These are phyloP conservation scores for Tephrocybe rancida DNA, from an alignment of 768 basidiomycete species.

Conservation along the genomic window DNA sequence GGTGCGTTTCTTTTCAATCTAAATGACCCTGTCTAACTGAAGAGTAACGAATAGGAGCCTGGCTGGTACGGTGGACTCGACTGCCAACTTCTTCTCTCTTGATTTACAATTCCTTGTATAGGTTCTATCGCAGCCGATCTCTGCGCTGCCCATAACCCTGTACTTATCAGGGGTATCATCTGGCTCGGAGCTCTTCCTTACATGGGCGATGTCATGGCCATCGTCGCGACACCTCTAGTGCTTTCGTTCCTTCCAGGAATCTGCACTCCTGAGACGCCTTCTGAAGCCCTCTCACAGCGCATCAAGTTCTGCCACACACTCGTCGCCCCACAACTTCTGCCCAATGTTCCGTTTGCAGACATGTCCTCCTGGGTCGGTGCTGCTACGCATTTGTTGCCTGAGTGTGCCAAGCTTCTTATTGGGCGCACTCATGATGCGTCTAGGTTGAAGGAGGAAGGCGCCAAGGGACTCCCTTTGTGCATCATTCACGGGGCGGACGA, in stretches of 20 bases:
- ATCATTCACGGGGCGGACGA: constrained; percentile 14
- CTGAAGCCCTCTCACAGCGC: constrained; percentile 5
- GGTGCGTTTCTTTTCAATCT: constrained; percentile 22
- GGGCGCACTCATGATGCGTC: constrained; percentile 9
- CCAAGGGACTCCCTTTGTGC: constrained; percentile 14
- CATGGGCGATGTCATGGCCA: constrained; percentile 13
- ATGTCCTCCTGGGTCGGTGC: constrained; percentile 12
- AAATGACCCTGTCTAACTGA: not conserved
- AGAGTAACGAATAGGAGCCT: not conserved
- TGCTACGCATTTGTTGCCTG: constrained; percentile 1
- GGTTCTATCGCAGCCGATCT: constrained; percentile 14
- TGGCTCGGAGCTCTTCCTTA: constrained; percentile 16
- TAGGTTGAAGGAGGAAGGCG: constrained; percentile 12
- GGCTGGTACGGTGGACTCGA: not conserved
- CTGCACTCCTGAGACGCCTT: not conserved
- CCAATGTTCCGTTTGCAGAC: constrained; percentile 7
- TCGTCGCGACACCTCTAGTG: constrained; percentile 13
- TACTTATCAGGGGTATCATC: constrained; percentile 12
- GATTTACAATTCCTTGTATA: not conserved
- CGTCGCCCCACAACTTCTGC: constrained; percentile 1
- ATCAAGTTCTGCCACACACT: constrained; percentile 10
- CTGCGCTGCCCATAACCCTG: constrained; percentile 12
- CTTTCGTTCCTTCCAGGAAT: constrained; percentile 14
- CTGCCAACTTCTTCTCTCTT: not conserved
- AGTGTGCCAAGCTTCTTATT: constrained; percentile 8